Evolutionary conservation across 2,329 filamentous ascomycete genomes (phyloP).

Genomic region (Botrytis hyacinthi): DNA sequence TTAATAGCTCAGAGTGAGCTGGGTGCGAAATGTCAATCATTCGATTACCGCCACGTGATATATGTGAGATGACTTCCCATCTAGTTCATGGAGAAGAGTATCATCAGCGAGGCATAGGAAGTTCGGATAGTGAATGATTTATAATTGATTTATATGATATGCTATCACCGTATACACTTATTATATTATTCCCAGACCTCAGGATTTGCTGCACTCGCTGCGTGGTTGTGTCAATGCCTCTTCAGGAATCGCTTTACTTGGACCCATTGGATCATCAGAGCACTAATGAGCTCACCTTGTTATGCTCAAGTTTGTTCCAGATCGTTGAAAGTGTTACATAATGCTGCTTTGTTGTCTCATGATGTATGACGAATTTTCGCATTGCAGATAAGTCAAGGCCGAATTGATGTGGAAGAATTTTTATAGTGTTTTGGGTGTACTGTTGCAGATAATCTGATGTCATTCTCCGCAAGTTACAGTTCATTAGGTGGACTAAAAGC

Average conservation of each 20-base stretch:
- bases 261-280: neutral
- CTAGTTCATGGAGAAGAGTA: neutral
- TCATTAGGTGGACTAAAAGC: neutral
- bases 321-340: neutral
- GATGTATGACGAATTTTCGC: neutral
- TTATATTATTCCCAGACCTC: neutral
- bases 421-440: neutral
- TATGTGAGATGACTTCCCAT: neutral
- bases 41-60: fast-evolving
- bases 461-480: neutral
- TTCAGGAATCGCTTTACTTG: neutral
- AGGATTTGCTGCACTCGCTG: neutral
- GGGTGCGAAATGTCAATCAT: fast-evolving
- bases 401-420: neutral
- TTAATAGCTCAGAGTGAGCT: neutral
- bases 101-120: neutral
- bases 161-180: neutral
- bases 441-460: neutral
- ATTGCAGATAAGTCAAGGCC: neutral
- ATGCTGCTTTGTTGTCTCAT: neutral
- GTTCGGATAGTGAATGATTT: neutral
- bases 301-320: neutral
- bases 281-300: neutral
- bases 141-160: neutral
- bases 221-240: neutral